These are phyloP conservation scores for Clausena lansium DNA, from an alignment of 345 rosid genomes.

Conservation along the genomic window DNA sequence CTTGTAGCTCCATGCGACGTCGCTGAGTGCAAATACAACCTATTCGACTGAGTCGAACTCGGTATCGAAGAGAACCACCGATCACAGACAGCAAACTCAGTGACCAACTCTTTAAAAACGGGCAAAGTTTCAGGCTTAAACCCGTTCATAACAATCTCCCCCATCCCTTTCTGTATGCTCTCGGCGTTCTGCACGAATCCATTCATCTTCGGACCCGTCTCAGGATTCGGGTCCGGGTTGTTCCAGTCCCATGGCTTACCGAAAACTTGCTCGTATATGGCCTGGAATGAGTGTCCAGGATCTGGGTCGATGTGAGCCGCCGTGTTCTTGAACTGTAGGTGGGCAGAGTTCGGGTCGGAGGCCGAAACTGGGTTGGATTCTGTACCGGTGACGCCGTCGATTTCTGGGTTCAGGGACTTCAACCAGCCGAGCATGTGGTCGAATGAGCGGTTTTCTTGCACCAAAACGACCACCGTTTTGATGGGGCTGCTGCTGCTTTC, in stretches of 20 bases:
- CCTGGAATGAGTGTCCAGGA: slow-evolving; percentile 84
- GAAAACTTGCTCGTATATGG: slow-evolving; percentile 83
- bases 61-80: slow-evolving; percentile 80
- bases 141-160: slow-evolving; percentile 55
- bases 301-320: slow-evolving; percentile 75
- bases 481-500: slow-evolving; percentile 42
- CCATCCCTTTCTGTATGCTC: slow-evolving; percentile 25
- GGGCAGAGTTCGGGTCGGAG: slow-evolving; percentile 44
- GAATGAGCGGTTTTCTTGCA: slow-evolving; percentile 91
- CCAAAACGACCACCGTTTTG: slow-evolving; percentile 79
- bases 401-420: slow-evolving; percentile 65
- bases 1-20: slow-evolving; percentile 68
- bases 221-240: slow-evolving; percentile 42
- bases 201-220: slow-evolving; percentile 22
- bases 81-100: slow-evolving; percentile 70
- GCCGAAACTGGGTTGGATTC: slow-evolving; percentile 67
- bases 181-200: slow-evolving; percentile 41
- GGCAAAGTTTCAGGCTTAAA: slow-evolving; percentile 65
- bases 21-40: slow-evolving; percentile 64
- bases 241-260: slow-evolving; percentile 60
- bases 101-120: slow-evolving; percentile 53
- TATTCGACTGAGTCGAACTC: slow-evolving; percentile 62
- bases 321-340: slow-evolving; percentile 39
- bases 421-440: slow-evolving; percentile 93
- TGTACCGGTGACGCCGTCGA: slow-evolving; percentile 68